A percentile compares a stretch with the other conserved stretches of the same genome.
phyloP scores from a whole-genome alignment of 225 moss, liverwort and hornwort genomes.

The Pleurozium schreberi region DNA sequence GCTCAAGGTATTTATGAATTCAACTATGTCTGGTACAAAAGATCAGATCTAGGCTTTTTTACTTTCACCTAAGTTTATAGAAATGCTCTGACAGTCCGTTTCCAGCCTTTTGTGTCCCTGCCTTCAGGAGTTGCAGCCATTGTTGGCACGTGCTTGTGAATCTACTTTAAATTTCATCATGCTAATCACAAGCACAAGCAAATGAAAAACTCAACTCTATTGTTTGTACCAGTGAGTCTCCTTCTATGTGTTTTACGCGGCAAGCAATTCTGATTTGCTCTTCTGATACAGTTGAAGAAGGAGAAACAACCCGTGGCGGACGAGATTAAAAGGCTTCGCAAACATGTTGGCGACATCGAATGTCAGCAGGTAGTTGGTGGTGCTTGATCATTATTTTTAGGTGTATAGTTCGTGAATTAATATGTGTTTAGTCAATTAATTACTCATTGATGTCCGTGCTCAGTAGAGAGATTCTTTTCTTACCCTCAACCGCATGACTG shows the following conservation, averaged over 20 bases:
- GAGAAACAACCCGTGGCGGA: constrained; percentile 4
- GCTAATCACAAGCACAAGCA: background rate
- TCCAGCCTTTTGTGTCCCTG: background rate
- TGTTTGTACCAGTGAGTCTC: background rate
- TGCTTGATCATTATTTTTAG: background rate
- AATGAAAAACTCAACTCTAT: background rate
- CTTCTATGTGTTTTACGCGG: background rate
- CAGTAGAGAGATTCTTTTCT: background rate
- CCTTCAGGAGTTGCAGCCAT: background rate
- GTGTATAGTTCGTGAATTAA: background rate
- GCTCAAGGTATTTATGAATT: background rate
- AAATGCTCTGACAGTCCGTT: background rate
- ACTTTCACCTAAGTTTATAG: background rate
- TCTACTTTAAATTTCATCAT: background rate
- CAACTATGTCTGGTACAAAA: background rate
- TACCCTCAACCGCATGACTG: background rate
- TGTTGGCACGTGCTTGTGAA: background rate
- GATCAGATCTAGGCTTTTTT: background rate
- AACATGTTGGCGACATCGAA: constrained; percentile 15
- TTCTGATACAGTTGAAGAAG: background rate
- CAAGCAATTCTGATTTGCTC: background rate
- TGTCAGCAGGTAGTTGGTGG: constrained; percentile 7
- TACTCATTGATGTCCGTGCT: background rate
- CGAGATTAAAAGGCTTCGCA: constrained; percentile 17
- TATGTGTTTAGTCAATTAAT: background rate